Evolutionary conservation across 1,139 yeast species (phyloP).

Genomic region (Taphrina deformans): DNA sequence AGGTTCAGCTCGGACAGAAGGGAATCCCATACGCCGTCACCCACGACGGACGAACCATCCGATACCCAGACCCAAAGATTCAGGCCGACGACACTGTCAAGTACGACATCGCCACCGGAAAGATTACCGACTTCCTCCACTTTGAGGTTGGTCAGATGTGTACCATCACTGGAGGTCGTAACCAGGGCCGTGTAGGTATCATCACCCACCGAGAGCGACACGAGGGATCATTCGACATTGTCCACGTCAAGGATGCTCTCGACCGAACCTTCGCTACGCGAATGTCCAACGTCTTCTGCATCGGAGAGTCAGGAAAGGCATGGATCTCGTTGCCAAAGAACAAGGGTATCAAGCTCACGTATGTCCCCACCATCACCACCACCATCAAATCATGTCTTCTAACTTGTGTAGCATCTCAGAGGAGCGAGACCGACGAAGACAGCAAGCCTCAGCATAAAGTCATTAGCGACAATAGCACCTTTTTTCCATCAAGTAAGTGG

Average conservation of each 20-base stretch:
- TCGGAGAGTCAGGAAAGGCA: slow-evolving; percentile 98
- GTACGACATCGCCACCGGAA: slow-evolving; percentile 93
- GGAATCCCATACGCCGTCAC: slow-evolving; percentile 97
- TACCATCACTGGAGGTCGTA: slow-evolving; percentile 99
- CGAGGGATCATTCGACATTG: slow-evolving; percentile 99
- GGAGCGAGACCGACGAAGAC: slow-evolving; percentile 89
- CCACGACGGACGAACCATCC: slow-evolving; percentile 99
- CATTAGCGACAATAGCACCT: slow-evolving; percentile 9
- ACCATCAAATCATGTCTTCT: background rate
- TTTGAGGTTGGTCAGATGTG: slow-evolving; percentile 94
- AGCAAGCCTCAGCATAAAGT: slow-evolving; percentile 28
- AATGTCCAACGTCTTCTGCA: slow-evolving; percentile 91
- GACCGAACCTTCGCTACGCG: slow-evolving; percentile 99
- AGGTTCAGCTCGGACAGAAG: slow-evolving; percentile 96
- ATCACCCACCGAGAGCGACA: slow-evolving; percentile 98
- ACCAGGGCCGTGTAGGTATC: slow-evolving; percentile 99
- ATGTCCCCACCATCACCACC: slow-evolving; percentile 50
- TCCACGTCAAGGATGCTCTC: slow-evolving; percentile 94
- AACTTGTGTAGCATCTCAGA: slow-evolving; percentile 55
- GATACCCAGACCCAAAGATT: slow-evolving; percentile 98
- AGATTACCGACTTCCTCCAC: slow-evolving; percentile 86
- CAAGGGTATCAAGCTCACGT: slow-evolving; percentile 95
- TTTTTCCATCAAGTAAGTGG: slow-evolving; percentile 14
- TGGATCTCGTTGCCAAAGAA: slow-evolving; percentile 98
- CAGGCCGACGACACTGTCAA: slow-evolving; percentile 96